phyloP scores from a whole-genome alignment of 306 rosid genomes.

The Citrullus colocynthis region DNA sequence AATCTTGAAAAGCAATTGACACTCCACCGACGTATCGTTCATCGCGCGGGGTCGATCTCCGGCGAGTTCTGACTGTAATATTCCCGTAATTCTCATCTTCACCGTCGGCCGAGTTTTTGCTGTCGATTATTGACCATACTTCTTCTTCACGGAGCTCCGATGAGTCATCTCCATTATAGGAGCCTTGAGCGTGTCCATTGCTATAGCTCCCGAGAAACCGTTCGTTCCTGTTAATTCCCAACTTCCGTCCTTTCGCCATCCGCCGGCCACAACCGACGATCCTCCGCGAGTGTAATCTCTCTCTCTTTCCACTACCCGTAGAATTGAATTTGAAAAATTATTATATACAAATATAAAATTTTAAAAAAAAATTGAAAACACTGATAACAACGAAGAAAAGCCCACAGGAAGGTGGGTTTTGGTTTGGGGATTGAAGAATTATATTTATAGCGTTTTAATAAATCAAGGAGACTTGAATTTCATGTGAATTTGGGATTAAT shows the following conservation, averaged over 20 bases:
- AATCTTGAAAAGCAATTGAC: conserved; percentile 55
- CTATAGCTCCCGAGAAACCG: conserved; percentile 49
- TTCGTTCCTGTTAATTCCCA: conserved; percentile 64
- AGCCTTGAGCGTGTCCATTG: conserved; percentile 20
- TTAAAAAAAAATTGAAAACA: not conserved
- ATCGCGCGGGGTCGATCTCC: conserved; percentile 22
- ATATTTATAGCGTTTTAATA: conserved; percentile 39
- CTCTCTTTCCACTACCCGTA: no score
- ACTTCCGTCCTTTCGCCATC: conserved; percentile 87
- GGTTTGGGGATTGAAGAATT: not conserved
- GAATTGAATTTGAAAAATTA: not conserved
- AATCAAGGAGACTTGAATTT: conserved; percentile 16
- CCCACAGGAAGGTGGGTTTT: not conserved
- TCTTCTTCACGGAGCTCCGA: conserved; percentile 81
- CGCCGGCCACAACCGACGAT: conserved; percentile 14
- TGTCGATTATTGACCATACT: conserved; percentile 54
- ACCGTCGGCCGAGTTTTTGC: conserved; percentile 6
- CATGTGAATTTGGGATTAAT: conserved; percentile 77
- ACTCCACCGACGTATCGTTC: conserved; percentile 43
- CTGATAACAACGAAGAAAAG: not conserved
- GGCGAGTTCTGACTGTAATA: conserved; percentile 8
- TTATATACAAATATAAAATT: not conserved
- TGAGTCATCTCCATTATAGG: conserved; percentile 19
- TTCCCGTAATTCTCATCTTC: conserved; percentile 23
- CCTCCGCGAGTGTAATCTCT: not conserved